These are phyloP conservation scores for Gonapodya prolifera DNA, from an alignment of 192 early-diverging fungal species.

Conservation along the genomic window DNA sequence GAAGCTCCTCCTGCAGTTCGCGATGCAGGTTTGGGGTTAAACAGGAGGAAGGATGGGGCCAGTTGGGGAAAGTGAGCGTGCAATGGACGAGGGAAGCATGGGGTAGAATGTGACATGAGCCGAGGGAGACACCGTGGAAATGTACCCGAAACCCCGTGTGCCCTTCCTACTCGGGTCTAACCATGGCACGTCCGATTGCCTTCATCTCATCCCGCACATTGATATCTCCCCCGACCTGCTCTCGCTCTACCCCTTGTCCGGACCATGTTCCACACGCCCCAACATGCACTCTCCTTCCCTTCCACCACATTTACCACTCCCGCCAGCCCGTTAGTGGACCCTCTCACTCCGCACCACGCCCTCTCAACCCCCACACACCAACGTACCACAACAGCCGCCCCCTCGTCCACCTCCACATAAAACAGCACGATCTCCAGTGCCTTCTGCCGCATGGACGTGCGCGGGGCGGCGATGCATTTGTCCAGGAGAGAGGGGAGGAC, in stretches of 20 bases:
- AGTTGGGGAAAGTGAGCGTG: too few species aligned
- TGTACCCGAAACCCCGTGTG: too few species aligned
- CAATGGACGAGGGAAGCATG: too few species aligned
- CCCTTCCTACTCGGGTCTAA: too few species aligned
- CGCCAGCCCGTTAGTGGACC: not conserved
- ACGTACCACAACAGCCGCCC: constrained; percentile 68
- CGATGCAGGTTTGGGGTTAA: not conserved
- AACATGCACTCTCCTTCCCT: not conserved
- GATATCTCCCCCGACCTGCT: too few species aligned
- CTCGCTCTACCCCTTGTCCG: too few species aligned
- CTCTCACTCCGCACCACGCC: not conserved
- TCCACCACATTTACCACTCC: constrained; percentile 8
- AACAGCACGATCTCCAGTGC: constrained; percentile 69
- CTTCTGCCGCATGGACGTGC: constrained; percentile 64
- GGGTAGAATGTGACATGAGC: too few species aligned
- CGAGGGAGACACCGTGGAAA: too few species aligned
- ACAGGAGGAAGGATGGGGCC: too few species aligned
- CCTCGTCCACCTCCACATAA: constrained; percentile 77
- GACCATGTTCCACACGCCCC: too few species aligned
- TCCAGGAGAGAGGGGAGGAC: constrained; percentile 28
- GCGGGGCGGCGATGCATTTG: constrained; percentile 73
- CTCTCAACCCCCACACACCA: constrained; percentile 9
- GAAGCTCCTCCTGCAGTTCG: not conserved
- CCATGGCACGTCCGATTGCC: too few species aligned
- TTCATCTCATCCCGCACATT: too few species aligned